Evolutionary conservation across 768 basidiomycete species (phyloP).

Genomic region (Hygrophoropsis aurantiaca): DNA sequence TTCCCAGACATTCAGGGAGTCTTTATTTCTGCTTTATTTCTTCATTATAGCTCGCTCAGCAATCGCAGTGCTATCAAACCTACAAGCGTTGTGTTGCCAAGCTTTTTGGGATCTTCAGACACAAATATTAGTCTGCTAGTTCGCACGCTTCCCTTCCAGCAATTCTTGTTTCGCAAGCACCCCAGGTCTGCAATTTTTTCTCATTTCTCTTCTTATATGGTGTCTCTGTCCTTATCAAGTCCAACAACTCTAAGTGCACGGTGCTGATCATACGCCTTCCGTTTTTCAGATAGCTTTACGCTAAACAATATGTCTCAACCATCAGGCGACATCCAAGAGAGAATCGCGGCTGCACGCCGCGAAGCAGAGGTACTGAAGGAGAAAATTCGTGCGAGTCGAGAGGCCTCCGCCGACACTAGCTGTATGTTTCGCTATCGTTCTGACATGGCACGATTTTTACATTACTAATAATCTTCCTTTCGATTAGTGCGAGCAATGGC

Average conservation of each 20-base stretch:
- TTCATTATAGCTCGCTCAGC: slow-evolving; percentile 8
- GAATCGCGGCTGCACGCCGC: slow-evolving; percentile 93
- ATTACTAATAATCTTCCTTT: slow-evolving; percentile 14
- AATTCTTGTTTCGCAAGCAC: slow-evolving; percentile 28
- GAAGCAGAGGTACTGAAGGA: slow-evolving; percentile 98
- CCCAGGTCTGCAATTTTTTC: slow-evolving; percentile 28
- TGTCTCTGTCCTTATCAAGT: slow-evolving; percentile 6
- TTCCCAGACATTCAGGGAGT: slow-evolving; percentile 15
- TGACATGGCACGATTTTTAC: slow-evolving; percentile 2
- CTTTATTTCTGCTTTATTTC: slow-evolving; percentile 5
- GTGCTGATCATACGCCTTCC: no score
- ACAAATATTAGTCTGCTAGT: slow-evolving; percentile 16
- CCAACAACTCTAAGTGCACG: no score
- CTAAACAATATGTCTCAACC: slow-evolving; percentile 63
- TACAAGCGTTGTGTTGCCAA: slow-evolving; percentile 9
- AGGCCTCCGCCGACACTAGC: slow-evolving; percentile 97
- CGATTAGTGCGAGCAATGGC: slow-evolving; percentile 94
- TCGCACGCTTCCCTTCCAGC: slow-evolving; percentile 25
- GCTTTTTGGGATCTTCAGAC: slow-evolving; percentile 8
- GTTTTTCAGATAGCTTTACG: no score
- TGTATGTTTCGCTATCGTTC: slow-evolving; percentile 53
- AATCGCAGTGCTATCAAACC: no score
- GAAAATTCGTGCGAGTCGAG: slow-evolving; percentile 95
- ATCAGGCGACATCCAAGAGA: slow-evolving; percentile 83
- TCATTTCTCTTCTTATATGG: slow-evolving; percentile 7